Evolutionary conservation across 768 basidiomycete genomes (phyloP), one percentile per base, ranked within the genome.

Genomic region (Lactifluus rugatus): DNA sequence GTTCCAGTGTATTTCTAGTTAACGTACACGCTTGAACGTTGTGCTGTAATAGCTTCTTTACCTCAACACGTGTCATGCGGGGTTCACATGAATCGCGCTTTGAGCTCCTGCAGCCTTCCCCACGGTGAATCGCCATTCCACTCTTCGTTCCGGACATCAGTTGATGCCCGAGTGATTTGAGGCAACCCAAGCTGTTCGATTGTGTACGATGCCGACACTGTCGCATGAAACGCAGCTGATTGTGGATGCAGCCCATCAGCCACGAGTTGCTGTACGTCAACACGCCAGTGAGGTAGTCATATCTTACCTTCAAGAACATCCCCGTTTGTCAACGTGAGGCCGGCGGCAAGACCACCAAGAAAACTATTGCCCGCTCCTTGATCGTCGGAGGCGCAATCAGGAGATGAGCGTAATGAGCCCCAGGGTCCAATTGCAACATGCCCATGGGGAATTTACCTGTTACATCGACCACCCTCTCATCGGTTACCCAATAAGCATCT

Each of bases 291-390:
- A 51, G 23, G 23, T 13, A 28, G 32, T 36, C 13, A 31, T 45
- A 34, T 36, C 59, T n/a, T 58, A 90, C 92, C 89, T 76, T 82
- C 72, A 49, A 76, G 76, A n/a, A 88, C 69, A 67, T 91, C 78
- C 2, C 79, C 81, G 41, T 76, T 66, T 45, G 78, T 72, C 51
- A 82, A 64, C 19, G 72, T 62, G 51, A 93, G 68, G 0, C 91
- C 91, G 19, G 89, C 91, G 11, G 82, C 82, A 14, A 93, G 75
- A 6, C 91, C 91, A 14, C 91, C 91, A 23, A 94, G 75, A 70
- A 94, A 95, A 58, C 82, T 79, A 69, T 95, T 95, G 16, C 93
- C 93, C n/a, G 90, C 92, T 45, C 93, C 89, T 90, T 52, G 14
- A 54, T 48, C 21, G 42, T 48, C n/a, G 28, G 19, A 34, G 28